Conservation (phyloP, 208 protist genomes). For the Crithidia sp. region DNA sequence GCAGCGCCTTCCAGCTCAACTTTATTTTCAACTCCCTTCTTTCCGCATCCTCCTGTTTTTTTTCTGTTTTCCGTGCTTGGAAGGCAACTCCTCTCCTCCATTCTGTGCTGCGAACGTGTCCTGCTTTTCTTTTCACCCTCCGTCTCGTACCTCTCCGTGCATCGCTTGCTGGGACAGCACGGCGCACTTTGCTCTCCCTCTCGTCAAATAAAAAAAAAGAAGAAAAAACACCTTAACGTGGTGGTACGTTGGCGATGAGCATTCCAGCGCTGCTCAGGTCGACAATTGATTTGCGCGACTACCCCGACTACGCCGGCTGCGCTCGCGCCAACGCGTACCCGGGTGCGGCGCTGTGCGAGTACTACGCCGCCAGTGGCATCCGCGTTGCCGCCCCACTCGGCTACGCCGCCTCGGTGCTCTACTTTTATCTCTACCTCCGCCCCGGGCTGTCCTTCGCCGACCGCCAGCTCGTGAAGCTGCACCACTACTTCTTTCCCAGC, state of each 20-base stretch:
- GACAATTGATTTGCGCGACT: slow-evolving; percentile 45
- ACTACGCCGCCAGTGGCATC: slow-evolving; percentile 54
- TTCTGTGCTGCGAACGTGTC: too few species aligned
- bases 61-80: too few species aligned
- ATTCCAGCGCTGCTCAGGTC: slow-evolving; percentile 2
- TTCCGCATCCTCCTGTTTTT: too few species aligned
- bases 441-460: slow-evolving; percentile 73
- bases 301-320: slow-evolving; percentile 52
- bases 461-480: slow-evolving; percentile 53
- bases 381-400: slow-evolving; percentile 50
- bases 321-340: slow-evolving; percentile 31
- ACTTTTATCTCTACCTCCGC: slow-evolving; percentile 72
- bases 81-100: too few species aligned
- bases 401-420: slow-evolving; percentile 52
- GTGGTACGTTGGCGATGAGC: background rate
- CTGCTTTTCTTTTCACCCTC: too few species aligned
- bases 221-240: too few species aligned
- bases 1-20: too few species aligned
- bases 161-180: too few species aligned
- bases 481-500: slow-evolving; percentile 85
- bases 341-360: slow-evolving; percentile 60
- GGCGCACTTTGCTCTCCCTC: too few species aligned
- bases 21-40: too few species aligned
- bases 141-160: too few species aligned
- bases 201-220: too few species aligned